These are phyloP conservation scores for Apiotrichum montevideense DNA, from an alignment of 1,284 basidiomycete genomes.

Conservation along the genomic window DNA sequence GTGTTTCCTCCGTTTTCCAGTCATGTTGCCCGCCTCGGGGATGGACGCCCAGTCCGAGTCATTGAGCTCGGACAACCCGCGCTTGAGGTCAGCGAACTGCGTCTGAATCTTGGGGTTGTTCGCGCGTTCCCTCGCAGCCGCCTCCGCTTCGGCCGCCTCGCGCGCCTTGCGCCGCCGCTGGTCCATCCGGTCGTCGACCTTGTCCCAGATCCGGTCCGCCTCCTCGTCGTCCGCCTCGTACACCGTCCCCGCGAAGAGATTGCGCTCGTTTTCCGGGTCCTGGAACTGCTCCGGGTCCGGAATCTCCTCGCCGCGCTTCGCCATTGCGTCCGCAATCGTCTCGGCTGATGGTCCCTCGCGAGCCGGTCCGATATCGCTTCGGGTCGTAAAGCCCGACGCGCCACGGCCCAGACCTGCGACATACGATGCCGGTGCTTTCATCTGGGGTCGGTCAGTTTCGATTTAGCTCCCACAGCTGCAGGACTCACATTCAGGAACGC, in stretches of 20 bases:
- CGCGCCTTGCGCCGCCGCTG: conserved; percentile 69
- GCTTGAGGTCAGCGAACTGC: conserved; percentile 89
- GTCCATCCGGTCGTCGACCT: conserved; percentile 86
- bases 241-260: conserved; percentile 88
- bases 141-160: conserved; percentile 44
- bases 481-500: conserved; percentile 36
- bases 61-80: conserved; percentile 75
- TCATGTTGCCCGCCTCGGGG: conserved; percentile 93
- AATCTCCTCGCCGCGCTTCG: conserved; percentile 78
- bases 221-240: conserved; percentile 98
- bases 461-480: too few species aligned
- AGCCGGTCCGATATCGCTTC: conserved; percentile 97
- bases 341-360: conserved; percentile 88
- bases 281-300: conserved; percentile 78
- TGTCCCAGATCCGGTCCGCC: conserved; percentile 89
- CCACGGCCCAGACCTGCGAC: conserved; percentile 95
- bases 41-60: conserved; percentile 92
- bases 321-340: conserved; percentile 75
- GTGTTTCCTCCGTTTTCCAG: conserved; percentile 80
- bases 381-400: conserved; percentile 96
- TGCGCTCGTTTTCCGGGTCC: conserved; percentile 95
- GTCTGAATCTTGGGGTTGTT: conserved; percentile 48
- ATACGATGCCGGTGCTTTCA: conserved; percentile 83
- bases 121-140: conserved; percentile 41
- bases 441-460: conserved; percentile 10